Evolutionary conservation across 2,329 filamentous ascomycete species (phyloP), one percentile per base, ranked within the genome.

Genomic region (Penicillium frequentans): DNA sequence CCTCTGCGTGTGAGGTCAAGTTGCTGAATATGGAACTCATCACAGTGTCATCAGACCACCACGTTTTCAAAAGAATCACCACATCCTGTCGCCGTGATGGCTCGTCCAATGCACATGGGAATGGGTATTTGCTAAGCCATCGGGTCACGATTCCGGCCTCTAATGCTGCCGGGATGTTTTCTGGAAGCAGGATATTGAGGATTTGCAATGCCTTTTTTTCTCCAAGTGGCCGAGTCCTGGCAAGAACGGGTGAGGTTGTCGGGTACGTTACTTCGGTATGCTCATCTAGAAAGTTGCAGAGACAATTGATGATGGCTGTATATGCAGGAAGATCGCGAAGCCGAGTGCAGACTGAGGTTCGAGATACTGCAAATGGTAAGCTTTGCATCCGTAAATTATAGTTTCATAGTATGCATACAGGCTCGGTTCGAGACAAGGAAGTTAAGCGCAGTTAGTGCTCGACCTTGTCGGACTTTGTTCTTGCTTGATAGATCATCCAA

Each of bases 101-200:
- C 54, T 83, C 80, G 2, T 81, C 74, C 1, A 73, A 74, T 19
- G 79, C 76, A 21, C 88, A 89, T 79, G 89, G 78, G 49, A 81
- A 92, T 8, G 85, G 83, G 70, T 92, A 90, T 64, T 84, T 86
- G 33, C 79, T 82, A n/a, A 93, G 81, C 90, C 90, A 93, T 55
- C 84, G 85, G 58, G 88, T 86, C 39, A 93, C 81, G 60, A 93
- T 85, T 7, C 82, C 81, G 37, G 87, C 85, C 68, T 84, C 75
- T 19, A 91, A 74, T 52, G 81, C 81, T 26, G 81, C 79, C 1
- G 82, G 75, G 19, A 84, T 82, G 63, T 84, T 84, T 59, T 84
- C 83, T 57, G 80, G 81, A n/a, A 88, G 78, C 3, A 91, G 75
- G 7, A 75, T 67, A 64, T 89, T 86, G 62, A 91, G 84, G 23